Base-by-base conservation (phyloP, 768 basidiomycete genomes). In the Rhodocollybia butyracea region DNA sequence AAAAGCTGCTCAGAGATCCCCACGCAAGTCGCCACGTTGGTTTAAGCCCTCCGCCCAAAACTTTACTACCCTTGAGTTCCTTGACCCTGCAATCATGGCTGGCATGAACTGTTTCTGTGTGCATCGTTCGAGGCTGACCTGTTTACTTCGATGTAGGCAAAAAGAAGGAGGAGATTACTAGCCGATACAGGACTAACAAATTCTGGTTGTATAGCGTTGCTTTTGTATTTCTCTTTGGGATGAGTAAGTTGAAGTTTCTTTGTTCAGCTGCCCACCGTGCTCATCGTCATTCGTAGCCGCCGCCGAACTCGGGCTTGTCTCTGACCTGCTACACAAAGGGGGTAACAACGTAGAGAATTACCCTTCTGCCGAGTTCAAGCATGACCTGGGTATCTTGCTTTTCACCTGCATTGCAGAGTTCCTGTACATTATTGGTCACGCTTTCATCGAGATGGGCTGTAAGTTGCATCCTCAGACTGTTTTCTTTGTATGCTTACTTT, bases 241-340 rank as follows among this genome's bases (percentile, higher is more conserved):
- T 68, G 27, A 66, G 69, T 70, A 31, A 45, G 69, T 63, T n/a
- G 19, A 7, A 5, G 5, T 24, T 22, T 26, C 34, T 12, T 13
- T 3, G 13, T 21, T 29, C 11, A 12, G 17, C 11, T 5, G n/a
- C n/a, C n/a, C n/a, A n/a, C n/a, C n/a, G n/a, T 51, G 36, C 48
- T 56, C n/a, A 45, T 31, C 12, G 30, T 8, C 36, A 12, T n/a
- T 12, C 52, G n/a, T n/a, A 58, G 30, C 67, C 19, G 63, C 55
- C 48, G 60, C 62, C 26, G 62, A 66, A 45, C 64, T 72, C 24
- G 68, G 68, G 15, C 64, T 69, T n/a, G 69, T 72, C 19, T 66
- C 65, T 2, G 52, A 69, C 31, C 63, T 68, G 34, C 60, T 72
- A 42, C 70, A 72, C 56, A 64, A 62, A 45, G 64, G 65, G 26